Evolutionary conservation across 2,329 filamentous ascomycete genomes (phyloP), one percentile per base, ranked within the genome.

Genomic region (Chrysosporium keratinophilum): DNA sequence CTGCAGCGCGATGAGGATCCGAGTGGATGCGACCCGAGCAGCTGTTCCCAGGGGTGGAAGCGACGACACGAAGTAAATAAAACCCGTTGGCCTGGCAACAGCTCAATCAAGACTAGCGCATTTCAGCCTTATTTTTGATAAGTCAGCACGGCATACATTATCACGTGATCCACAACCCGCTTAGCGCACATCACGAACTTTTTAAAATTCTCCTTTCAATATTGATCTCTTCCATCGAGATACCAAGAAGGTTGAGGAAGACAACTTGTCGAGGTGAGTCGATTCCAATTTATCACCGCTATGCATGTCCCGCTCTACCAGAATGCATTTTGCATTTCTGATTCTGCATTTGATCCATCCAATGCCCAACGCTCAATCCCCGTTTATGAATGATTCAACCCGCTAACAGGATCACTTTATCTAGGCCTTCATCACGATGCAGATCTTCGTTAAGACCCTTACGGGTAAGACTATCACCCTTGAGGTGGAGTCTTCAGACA

Each of bases 401-500:
- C 35, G 33, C 45, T 45, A 45, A 50, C 14, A 42, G 15, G 2
- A 50, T 20, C 28, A 7, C 31, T 45, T 10, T 49, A 12, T 11
- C 6, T 56, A 72, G 70, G 69, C 70, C 70, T 72, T 74, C 54
- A 67, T 71, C 68, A 74, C 66, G 60, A 74, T 75, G 73, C 73
- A 75, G 67, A 74, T 75, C 68, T 75, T 80, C 74, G 78, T 80
- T 65, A 80, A 80, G 71, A 79, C 78, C 76, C 73, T 97, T 69
- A 97, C 93, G 87, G 93, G 93, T 73, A 97, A 97, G 87, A 97
- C 93, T 74, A 97, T 97, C 86, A 97, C 93, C 86, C 90, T 98
- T 70, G 93, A 98, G 89, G 93, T 97, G 79, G 93, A 97, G 85
- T 95, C 89, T 69, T 91, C 85, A 72, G 93, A 98, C 79, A 97